Percentiles rank a stretch among this genome's conserved stretches.
These are phyloP conservation scores for Jackrogersella multiformis DNA, from an alignment of 495 filamentous ascomycete genomes.

Conservation along the genomic window DNA sequence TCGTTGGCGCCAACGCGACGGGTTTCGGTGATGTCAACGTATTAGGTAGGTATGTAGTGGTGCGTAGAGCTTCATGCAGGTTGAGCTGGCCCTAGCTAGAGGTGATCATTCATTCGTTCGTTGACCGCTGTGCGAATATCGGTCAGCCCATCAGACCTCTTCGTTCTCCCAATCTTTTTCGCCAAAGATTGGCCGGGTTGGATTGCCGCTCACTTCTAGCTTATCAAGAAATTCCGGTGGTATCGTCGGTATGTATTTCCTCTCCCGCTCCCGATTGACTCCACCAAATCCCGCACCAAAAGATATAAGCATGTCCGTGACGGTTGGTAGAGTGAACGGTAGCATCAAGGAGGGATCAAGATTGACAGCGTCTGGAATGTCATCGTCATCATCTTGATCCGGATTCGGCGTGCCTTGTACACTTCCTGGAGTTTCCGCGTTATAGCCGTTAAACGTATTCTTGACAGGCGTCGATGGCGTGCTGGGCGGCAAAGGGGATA, in stretches of 20 bases:
- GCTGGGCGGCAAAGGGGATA: constrained; percentile 50
- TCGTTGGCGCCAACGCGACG: constrained; percentile 39
- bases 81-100: constrained; percentile 35
- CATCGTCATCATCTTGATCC: constrained; percentile 64
- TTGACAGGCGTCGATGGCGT: constrained; percentile 53
- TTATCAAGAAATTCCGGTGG: constrained; percentile 92
- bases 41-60: constrained; percentile 40
- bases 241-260: constrained; percentile 96
- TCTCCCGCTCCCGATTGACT: constrained; percentile 86
- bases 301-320: constrained; percentile 94
- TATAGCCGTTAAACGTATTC: constrained; percentile 49
- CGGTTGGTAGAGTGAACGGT: constrained; percentile 92
- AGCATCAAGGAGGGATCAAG: constrained; percentile 92
- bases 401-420: constrained; percentile 44
- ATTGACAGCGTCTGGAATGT: constrained; percentile 73
- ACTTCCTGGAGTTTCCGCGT: constrained; percentile 36
- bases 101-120: constrained; percentile 20
- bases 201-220: constrained; percentile 69
- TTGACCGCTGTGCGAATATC: constrained; percentile 25
- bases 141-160: constrained; percentile 49
- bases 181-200: constrained; percentile 52
- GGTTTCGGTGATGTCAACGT: constrained; percentile 31
- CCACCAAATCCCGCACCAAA: constrained; percentile 96
- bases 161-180: constrained; percentile 63
- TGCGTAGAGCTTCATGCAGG: constrained; percentile 40